Evolutionary conservation across 2,329 filamentous ascomycete species (phyloP).

Genomic region (Aspergillus aculeatinus): DNA sequence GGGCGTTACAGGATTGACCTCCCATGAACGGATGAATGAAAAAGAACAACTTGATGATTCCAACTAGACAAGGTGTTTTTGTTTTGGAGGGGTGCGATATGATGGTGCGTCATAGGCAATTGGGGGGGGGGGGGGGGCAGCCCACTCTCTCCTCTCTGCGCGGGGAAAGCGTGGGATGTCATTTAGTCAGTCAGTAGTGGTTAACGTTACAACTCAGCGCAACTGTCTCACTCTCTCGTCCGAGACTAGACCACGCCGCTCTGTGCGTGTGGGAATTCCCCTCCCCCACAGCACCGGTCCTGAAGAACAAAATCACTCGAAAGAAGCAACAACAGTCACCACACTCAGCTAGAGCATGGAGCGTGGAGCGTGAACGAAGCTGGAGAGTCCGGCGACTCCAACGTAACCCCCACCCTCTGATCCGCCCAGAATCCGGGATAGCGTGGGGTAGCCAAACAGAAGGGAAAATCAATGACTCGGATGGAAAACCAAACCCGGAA

Average conservation of each 20-base stretch:
- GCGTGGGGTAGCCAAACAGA: constrained; percentile 12
- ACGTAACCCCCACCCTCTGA: background rate
- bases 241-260: background rate
- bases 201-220: background rate
- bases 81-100: background rate
- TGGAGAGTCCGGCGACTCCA: too few relatives aligned
- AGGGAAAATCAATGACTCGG: background rate
- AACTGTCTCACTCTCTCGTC: background rate
- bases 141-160: background rate
- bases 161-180: background rate
- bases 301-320: too few relatives aligned
- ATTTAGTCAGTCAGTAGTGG: background rate
- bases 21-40: constrained; percentile 4
- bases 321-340: too few relatives aligned
- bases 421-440: constrained; percentile 3
- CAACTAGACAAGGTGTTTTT: background rate
- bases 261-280: too few relatives aligned
- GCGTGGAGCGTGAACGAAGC: too few relatives aligned
- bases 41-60: background rate
- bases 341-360: too few relatives aligned
- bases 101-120: background rate
- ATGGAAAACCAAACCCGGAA: constrained; percentile 10
- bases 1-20: constrained; percentile 26
- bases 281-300: too few relatives aligned
- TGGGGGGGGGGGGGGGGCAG: background rate